phyloP scores from a whole-genome alignment of 2,329 filamentous ascomycete genomes.

The Calonectria hongkongensis region DNA sequence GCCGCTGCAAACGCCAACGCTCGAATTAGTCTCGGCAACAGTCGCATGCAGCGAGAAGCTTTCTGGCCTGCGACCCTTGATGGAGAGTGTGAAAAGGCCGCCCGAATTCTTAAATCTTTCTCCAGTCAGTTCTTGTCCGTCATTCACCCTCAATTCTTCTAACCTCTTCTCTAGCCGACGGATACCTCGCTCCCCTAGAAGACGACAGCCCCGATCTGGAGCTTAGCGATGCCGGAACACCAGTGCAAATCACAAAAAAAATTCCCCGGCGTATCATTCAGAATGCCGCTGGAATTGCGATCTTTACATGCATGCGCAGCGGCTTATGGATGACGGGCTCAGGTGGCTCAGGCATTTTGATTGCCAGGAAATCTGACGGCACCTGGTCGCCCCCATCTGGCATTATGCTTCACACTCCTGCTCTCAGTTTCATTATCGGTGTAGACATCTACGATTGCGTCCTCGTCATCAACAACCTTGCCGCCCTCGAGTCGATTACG shows the following conservation, averaged over 20 bases:
- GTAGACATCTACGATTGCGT: slow-evolving; percentile 98
- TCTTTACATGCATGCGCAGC: slow-evolving; percentile 97
- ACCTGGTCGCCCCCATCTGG: slow-evolving; percentile 94
- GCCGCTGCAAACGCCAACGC: slow-evolving; percentile 57
- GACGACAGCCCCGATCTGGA: slow-evolving; percentile 57
- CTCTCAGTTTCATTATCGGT: slow-evolving; percentile 91
- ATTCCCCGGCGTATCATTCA: slow-evolving; percentile 91
- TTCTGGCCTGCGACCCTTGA: slow-evolving; percentile 92
- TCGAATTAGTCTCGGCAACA: slow-evolving; percentile 39
- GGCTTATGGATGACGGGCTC: slow-evolving; percentile 94
- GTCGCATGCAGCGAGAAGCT: slow-evolving; percentile 72
- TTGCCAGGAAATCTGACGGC: slow-evolving; percentile 89
- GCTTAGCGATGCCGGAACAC: slow-evolving; percentile 66
- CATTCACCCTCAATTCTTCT: slow-evolving; percentile 38
- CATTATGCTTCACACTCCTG: slow-evolving; percentile 92
- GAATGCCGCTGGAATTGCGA: slow-evolving; percentile 91
- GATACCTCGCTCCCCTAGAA: slow-evolving; percentile 70
- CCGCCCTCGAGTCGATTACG: slow-evolving; percentile 89
- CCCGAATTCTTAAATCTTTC: slow-evolving; percentile 91
- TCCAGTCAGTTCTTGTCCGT: slow-evolving; percentile 75
- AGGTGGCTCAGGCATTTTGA: slow-evolving; percentile 90
- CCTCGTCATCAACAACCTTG: slow-evolving; percentile 90
- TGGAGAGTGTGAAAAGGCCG: slow-evolving; percentile 93
- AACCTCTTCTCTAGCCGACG: slow-evolving; percentile 67
- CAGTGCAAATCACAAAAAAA: slow-evolving; percentile 80